phyloP scores from a whole-genome alignment of 352 stramenopile species.

The Phytophthora sojae region DNA sequence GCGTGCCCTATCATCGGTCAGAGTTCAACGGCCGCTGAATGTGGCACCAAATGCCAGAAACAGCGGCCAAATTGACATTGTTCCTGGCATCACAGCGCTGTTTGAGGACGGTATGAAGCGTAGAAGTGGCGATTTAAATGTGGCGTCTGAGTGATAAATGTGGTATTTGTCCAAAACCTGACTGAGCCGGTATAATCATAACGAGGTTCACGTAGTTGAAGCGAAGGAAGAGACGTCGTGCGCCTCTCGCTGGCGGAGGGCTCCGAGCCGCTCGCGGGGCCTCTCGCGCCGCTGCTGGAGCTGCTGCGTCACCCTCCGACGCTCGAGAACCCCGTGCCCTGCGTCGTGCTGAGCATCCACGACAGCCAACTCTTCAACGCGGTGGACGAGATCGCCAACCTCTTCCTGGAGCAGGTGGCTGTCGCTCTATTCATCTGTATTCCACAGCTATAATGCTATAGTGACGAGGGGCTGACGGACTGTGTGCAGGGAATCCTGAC shows the following conservation, averaged over 20 bases:
- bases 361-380: conserved; percentile 41
- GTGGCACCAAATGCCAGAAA: too few relatives aligned
- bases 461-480: too few relatives aligned
- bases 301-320: conserved; percentile 16
- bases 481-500: conserved; percentile 8
- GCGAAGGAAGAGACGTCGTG: conserved; percentile 5
- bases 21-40: background rate
- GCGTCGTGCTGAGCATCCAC: conserved; percentile 17
- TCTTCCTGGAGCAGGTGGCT: conserved; percentile 37
- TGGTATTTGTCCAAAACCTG: too few relatives aligned
- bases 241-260: conserved; percentile 29
- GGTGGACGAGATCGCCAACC: conserved; percentile 37
- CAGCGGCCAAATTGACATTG: too few relatives aligned
- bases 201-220: background rate
- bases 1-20: background rate
- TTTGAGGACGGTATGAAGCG: too few relatives aligned
- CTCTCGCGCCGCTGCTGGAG: conserved; percentile 38
- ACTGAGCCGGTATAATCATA: background rate
- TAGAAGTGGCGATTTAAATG: too few relatives aligned
- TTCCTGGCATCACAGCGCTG: too few relatives aligned
- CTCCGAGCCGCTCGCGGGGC: background rate
- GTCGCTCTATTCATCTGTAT: background rate
- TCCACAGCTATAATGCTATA: too few relatives aligned
- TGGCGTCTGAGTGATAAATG: too few relatives aligned
- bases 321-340: background rate